A percentile compares a stretch with the other conserved stretches of the same genome.
Conservation (phyloP, 768 basidiomycete genomes). For the Lyophyllum atratum region DNA sequence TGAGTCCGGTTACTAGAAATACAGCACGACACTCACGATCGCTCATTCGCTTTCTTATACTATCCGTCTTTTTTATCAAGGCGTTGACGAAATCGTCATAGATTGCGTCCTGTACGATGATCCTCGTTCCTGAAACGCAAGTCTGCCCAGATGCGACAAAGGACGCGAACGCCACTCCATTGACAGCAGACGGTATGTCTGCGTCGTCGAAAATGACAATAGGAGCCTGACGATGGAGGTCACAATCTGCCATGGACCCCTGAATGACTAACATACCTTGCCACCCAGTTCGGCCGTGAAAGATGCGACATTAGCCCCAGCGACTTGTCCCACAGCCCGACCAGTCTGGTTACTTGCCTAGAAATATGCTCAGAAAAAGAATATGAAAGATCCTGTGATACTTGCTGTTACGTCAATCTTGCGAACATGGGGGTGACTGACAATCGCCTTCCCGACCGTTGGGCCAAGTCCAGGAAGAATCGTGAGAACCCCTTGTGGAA, state of each 20-base stretch:
- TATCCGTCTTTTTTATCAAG: constrained; percentile 63
- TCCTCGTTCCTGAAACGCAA: constrained; percentile 88
- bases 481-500: constrained; percentile 75
- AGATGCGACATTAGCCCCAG: constrained; percentile 70
- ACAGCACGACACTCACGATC: constrained; percentile 53
- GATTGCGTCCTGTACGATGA: constrained; percentile 69
- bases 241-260: neutral
- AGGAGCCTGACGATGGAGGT: constrained; percentile 57
- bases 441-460: constrained; percentile 64
- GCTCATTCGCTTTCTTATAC: constrained; percentile 73
- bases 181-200: constrained; percentile 71
- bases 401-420: constrained; percentile 87
- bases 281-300: constrained; percentile 88
- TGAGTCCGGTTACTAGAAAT: neutral
- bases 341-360: constrained; percentile 83
- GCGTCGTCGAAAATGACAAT: constrained; percentile 81
- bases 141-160: constrained; percentile 91
- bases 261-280: constrained; percentile 50
- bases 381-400: neutral
- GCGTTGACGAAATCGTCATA: constrained; percentile 66
- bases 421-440: constrained; percentile 63
- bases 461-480: constrained; percentile 75
- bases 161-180: constrained; percentile 81
- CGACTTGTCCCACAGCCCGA: constrained; percentile 68
- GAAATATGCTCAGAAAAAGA: neutral